phyloP scores from a whole-genome alignment of 129 eudicot genomes.

The Cynara cardunculus region DNA sequence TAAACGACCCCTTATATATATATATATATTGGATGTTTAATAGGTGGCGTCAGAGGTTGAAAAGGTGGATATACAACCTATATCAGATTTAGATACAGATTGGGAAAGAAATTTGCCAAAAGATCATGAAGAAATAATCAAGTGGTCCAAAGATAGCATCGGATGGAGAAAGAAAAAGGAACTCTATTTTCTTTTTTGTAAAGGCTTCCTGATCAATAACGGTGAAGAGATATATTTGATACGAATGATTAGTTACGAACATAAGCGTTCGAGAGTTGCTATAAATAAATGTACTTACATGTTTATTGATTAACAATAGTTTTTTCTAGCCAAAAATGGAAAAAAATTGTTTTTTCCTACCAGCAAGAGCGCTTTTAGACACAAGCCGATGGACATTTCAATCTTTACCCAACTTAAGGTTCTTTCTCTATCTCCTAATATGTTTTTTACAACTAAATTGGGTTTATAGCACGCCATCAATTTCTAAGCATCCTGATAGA shows the following conservation, averaged over 20 bases:
- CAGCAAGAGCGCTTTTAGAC: background rate
- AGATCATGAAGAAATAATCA: slow-evolving; percentile 15
- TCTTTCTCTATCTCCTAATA: background rate
- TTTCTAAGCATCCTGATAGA: too few species aligned
- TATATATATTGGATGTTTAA: background rate
- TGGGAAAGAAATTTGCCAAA: slow-evolving; percentile 10
- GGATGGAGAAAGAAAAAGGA: background rate
- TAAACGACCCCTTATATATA: too few species aligned
- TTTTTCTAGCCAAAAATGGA: slow-evolving; percentile 1
- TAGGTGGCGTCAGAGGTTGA: background rate
- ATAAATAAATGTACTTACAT: background rate
- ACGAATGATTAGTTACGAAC: background rate
- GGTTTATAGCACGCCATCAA: too few species aligned
- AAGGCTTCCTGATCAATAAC: slow-evolving; percentile 9
- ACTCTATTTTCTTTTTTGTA: slow-evolving; percentile 6
- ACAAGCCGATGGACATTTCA: background rate
- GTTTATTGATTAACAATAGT: slow-evolving; percentile 11
- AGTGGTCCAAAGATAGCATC: background rate
- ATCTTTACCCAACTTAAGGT: slow-evolving; percentile 20
- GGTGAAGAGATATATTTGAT: background rate
- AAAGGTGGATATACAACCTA: background rate
- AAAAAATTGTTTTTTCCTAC: slow-evolving; percentile 16
- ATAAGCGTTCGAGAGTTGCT: background rate
- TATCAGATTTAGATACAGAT: background rate
- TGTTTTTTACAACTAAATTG: too few species aligned